phyloP scores from a whole-genome alignment of 164 flowering plant species.

The Vitis labrusca region DNA sequence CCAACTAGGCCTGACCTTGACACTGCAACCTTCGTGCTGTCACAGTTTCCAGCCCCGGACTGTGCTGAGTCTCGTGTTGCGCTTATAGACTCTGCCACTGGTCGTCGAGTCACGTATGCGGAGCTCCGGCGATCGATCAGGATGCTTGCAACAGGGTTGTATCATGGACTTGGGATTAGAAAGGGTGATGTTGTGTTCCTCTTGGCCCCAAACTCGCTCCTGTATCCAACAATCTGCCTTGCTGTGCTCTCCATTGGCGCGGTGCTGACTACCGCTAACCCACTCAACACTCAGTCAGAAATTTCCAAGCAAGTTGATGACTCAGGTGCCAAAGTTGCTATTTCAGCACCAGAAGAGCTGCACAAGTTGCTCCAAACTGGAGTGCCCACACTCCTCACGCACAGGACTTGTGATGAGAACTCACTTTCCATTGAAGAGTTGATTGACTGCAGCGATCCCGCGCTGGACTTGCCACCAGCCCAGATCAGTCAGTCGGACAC shows the following conservation, averaged over 20 bases:
- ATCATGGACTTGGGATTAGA: slow-evolving; percentile 48
- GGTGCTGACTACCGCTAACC: slow-evolving; percentile 63
- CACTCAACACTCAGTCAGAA: slow-evolving; percentile 55
- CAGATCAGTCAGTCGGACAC: slow-evolving; percentile 41
- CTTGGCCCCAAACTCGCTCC: slow-evolving; percentile 61
- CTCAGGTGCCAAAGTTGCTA: slow-evolving; percentile 53
- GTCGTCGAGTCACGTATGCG: slow-evolving; percentile 40
- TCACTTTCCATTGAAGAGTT: slow-evolving; percentile 48
- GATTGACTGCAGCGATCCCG: slow-evolving; percentile 43
- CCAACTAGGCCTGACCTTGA: slow-evolving; percentile 47
- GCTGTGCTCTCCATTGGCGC: slow-evolving; percentile 74
- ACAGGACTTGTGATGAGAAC: slow-evolving; percentile 11
- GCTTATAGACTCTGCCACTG: slow-evolving; percentile 53
- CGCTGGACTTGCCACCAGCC: slow-evolving; percentile 19
- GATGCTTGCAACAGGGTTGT: slow-evolving; percentile 49
- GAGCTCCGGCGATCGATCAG: slow-evolving; percentile 39
- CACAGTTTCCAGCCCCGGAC: slow-evolving; percentile 55
- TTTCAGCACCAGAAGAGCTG: slow-evolving; percentile 48
- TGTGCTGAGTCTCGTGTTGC: slow-evolving; percentile 47
- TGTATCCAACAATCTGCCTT: slow-evolving; percentile 58
- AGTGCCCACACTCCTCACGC: slow-evolving; percentile 34
- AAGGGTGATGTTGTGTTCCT: slow-evolving; percentile 73
- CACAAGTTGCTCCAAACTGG: slow-evolving; percentile 43
- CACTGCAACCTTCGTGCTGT: slow-evolving; percentile 48
- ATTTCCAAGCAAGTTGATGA: slow-evolving; percentile 57